Conservation (phyloP, 202 grass and related monocot species). For the Panicum hallii region DNA sequence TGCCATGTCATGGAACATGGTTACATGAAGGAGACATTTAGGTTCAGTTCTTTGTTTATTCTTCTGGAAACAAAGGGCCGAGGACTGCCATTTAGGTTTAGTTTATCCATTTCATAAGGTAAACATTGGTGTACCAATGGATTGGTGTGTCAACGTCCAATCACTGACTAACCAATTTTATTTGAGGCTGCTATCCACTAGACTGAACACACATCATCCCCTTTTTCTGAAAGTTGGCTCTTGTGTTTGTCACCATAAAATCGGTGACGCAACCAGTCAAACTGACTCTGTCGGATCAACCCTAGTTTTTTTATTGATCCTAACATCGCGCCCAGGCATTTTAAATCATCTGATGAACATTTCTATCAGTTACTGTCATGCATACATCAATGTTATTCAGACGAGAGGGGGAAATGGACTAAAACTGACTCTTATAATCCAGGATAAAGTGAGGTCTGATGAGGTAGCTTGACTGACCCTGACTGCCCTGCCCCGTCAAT, state of each 20-base stretch:
- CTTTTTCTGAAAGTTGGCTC: background rate
- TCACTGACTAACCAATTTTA: background rate
- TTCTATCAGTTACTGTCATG: conserved; percentile 6
- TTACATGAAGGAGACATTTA: background rate
- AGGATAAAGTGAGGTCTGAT: conserved; percentile 47
- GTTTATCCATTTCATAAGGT: conserved; percentile 27
- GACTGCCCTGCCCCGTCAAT: conserved; percentile 27
- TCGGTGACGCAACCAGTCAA: background rate
- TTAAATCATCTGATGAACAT: conserved; percentile 12
- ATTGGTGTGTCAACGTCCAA: conserved; percentile 33
- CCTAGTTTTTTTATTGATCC: conserved; percentile 14
- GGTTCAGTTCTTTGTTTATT: background rate
- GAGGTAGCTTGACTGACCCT: conserved; percentile 41
- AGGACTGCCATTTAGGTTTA: background rate
- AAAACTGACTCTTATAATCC: conserved; percentile 51
- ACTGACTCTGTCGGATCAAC: background rate
- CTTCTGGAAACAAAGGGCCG: background rate
- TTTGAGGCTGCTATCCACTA: conserved; percentile 37
- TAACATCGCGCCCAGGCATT: background rate
- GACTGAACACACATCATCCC: background rate
- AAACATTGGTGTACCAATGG: background rate
- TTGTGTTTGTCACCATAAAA: conserved; percentile 20
- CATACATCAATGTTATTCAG: conserved; percentile 35
- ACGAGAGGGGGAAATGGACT: conserved; percentile 34
- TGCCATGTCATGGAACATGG: conserved; percentile 6